Evolutionary conservation across 495 filamentous ascomycete species (phyloP), one percentile per base, ranked within the genome.

Genomic region (Talaromyces trachyspermus): DNA sequence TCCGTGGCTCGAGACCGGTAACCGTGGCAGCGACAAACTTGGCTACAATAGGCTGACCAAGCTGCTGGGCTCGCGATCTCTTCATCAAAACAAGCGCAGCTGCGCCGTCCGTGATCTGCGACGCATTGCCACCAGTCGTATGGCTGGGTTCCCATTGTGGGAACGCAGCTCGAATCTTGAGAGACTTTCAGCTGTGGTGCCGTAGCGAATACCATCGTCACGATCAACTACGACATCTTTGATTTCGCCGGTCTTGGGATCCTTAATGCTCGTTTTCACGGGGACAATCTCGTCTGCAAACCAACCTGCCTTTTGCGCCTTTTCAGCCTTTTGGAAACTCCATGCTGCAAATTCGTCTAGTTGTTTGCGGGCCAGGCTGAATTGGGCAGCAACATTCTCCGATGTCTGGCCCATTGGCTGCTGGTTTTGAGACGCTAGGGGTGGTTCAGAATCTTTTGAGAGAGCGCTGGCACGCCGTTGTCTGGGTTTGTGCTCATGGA

Each of bases 341-440:
- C 87, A 84, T 3, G 87, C 86, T 0, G 91, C 88, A 60, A 83
- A 96, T 48, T 75, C 67, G 59, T 97, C 91, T 50, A 90, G 86
- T 46, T 61, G 59, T 60, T 89, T 80, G 26, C 91, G 79, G 3
- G 80, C 63, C 54, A 97, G 79, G 49, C 80, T 77, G 62, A 97
- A 97, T 64, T 95, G 89, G 30, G 70, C 77, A 26, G 80, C 88
- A 5, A 97, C 89, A 55, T 97, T 96, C 71, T 97, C 91, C 14
- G 83, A 88, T 1, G 91, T 97, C 76, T 94, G 91, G 2, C 91
- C 91, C 91, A 97, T 97, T 27, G 89, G 82, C 72, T 88, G 80
- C 72, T 83, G 74, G 72, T 89, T 92, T 65, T 97, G 91, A 22
- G 63, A 60, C 0, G 87, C 83, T 54, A 95, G 80, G 86, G 85